Base-by-base conservation (phyloP, 2,329 filamentous ascomycete genomes). In the Colletotrichum euphorbiae region DNA sequence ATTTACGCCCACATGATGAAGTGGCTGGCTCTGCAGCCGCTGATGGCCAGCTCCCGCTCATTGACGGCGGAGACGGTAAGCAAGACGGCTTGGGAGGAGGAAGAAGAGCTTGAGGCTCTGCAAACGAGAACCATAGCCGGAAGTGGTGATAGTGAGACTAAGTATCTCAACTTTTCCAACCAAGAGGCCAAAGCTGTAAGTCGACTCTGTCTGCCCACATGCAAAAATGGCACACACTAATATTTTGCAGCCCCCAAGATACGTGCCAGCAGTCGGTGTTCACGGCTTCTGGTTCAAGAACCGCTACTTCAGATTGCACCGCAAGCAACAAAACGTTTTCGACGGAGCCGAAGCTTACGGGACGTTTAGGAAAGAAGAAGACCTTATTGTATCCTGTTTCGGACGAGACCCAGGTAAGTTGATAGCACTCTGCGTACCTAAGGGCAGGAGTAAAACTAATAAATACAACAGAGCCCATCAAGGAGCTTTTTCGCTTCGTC, bases 1-100 rank as follows among this genome's bases (percentile, higher is more conserved):
- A 88, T 90, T 31, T 89, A 89, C 72, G 58, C 74, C 3, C 85
- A 90, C 59, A 72, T 90, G 55, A 88, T 90, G 80, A 82, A 84
- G 59, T 90, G 85, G 80, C 80, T 90, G 7, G 84, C 85, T 0
- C 75, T 81, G 45, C 84, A 89, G 73, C 83, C 84, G 9, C 80
- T 78, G 21, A 82, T 87, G 68, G 80, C 80, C 36, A 82, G 82
- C 52, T 87, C 85, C 42, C 82, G 85, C 13, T 81, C 81, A 6
- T 77, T 89, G 15, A 84, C 83, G 69, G 87, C 86, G 6, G 85
- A 89, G 74, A 89, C 87, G 0, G 80, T 82, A 2, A 82, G 81
- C 58, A 84, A 81, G 72, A 85, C 81, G 17, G 84, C 85, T 0
- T 89, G 87, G 87, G 87, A 87, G 46, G 84, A 85, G 51, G 78